Evolutionary conservation across 768 basidiomycete species (phyloP).

Genomic region (Suillus subluteus): DNA sequence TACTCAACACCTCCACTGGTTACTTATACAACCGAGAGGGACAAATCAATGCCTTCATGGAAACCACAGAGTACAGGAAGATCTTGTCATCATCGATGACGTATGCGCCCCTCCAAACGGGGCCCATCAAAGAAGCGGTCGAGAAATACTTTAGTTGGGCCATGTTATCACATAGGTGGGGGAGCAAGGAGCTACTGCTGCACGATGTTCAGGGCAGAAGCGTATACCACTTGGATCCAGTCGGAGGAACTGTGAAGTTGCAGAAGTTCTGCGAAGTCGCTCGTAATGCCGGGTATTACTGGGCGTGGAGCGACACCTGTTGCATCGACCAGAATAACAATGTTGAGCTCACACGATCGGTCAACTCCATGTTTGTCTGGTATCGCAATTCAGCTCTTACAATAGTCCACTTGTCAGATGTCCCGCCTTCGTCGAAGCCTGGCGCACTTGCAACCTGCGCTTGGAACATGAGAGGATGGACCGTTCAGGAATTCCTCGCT

Average conservation of each 20-base stretch:
- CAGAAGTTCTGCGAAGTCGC: slow-evolving; percentile 24
- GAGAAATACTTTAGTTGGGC: slow-evolving; percentile 21
- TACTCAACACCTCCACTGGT: background rate
- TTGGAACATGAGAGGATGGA: slow-evolving; percentile 34
- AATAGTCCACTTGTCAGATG: slow-evolving; percentile 28
- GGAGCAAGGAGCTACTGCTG: slow-evolving; percentile 18
- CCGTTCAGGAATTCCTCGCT: slow-evolving; percentile 32
- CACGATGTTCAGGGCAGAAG: slow-evolving; percentile 20
- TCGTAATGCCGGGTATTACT: slow-evolving; percentile 23
- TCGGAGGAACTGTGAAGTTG: slow-evolving; percentile 19
- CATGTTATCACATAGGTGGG: slow-evolving; percentile 33
- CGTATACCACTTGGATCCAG: slow-evolving; percentile 21
- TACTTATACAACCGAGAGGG: background rate
- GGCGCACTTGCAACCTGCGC: slow-evolving; percentile 20
- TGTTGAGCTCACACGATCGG: slow-evolving; percentile 31
- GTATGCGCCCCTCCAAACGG: background rate
- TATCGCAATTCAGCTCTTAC: slow-evolving; percentile 30
- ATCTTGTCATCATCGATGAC: background rate
- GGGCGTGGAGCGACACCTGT: slow-evolving; percentile 34
- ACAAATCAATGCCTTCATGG: background rate
- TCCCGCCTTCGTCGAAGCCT: slow-evolving; percentile 14
- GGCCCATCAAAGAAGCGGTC: slow-evolving; percentile 4
- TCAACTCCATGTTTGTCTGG: slow-evolving; percentile 36
- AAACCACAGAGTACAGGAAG: background rate
- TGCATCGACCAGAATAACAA: slow-evolving; percentile 35